Conservation (phyloP, 1,284 basidiomycete genomes). For the Anthracocystis panici-leucophaei region DNA sequence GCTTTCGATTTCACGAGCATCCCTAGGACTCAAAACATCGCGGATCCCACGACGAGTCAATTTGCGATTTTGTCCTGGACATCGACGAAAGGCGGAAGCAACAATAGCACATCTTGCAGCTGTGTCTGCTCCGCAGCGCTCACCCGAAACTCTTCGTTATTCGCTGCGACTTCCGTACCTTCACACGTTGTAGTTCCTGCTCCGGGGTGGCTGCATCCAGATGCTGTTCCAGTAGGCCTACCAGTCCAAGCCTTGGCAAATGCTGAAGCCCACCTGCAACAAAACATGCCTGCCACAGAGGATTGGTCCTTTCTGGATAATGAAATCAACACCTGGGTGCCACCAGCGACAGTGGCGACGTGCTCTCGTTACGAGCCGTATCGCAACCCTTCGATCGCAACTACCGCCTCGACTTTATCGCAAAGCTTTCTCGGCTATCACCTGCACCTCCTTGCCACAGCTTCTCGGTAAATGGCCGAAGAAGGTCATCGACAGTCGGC, state of each 20-base stretch:
- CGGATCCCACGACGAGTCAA: not conserved
- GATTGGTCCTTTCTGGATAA: conserved; percentile 7
- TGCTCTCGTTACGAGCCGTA: conserved; percentile 15
- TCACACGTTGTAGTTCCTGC: conserved; percentile 11
- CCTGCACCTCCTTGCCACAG: conserved; percentile 1
- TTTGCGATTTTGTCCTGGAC: not conserved
- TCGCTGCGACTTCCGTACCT: not conserved
- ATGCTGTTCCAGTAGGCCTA: not conserved
- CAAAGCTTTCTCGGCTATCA: not conserved
- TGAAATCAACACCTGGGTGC: not conserved
- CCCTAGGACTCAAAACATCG: not conserved
- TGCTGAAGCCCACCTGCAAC: not conserved
- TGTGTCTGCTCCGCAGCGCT: conserved; percentile 10
- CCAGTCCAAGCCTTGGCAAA: not conserved
- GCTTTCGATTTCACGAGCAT: conserved; percentile 22
- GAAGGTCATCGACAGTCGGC: conserved; percentile 19
- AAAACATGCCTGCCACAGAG: not conserved
- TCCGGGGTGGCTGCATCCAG: conserved; percentile 27
- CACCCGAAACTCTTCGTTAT: conserved; percentile 3
- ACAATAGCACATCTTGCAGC: not conserved
- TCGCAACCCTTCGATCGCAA: conserved; percentile 15
- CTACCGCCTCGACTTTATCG: conserved; percentile 14
- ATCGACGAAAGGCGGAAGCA: no score
- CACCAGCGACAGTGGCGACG: not conserved
- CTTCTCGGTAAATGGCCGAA: conserved; percentile 1